These are phyloP conservation scores for Glebionis coronaria DNA, from an alignment of 129 eudicot species.

Conservation along the genomic window DNA sequence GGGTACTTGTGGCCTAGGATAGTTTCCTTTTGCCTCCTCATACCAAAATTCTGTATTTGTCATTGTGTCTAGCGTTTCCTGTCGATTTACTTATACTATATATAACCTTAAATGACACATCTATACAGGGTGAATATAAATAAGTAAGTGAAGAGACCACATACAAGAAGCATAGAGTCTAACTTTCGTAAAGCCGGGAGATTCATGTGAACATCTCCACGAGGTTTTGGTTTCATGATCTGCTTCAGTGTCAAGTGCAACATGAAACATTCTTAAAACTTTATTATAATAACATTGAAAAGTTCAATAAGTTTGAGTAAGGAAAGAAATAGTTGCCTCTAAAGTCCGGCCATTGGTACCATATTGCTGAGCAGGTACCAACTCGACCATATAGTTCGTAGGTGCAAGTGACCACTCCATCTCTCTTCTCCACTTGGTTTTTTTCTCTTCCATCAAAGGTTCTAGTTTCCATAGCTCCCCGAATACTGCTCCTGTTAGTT, in stretches of 20 bases:
- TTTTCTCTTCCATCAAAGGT: slow-evolving; percentile 69
- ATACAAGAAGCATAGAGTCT: slow-evolving; percentile 95
- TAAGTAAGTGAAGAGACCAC: slow-evolving; percentile 33
- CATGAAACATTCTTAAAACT: no score
- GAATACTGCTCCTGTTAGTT: slow-evolving; percentile 66
- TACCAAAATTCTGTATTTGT: slow-evolving; percentile 79
- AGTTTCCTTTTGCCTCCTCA: slow-evolving; percentile 67
- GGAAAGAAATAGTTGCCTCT: slow-evolving; percentile 51
- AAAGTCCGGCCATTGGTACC: slow-evolving; percentile 60
- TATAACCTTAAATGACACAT: not conserved
- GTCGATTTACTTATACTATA: not conserved
- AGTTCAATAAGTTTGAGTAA: not conserved
- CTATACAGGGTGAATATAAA: no score
- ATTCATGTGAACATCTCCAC: not conserved
- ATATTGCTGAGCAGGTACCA: slow-evolving; percentile 83
- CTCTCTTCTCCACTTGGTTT: slow-evolving; percentile 73
- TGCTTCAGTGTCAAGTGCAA: no score
- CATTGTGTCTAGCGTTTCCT: slow-evolving; percentile 82
- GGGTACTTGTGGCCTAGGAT: slow-evolving; percentile 77
- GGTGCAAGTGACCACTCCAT: slow-evolving; percentile 97
- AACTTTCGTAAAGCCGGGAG: slow-evolving; percentile 39
- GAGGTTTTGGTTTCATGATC: slow-evolving; percentile 4
- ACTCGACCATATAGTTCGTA: slow-evolving; percentile 83
- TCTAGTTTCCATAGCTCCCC: slow-evolving; percentile 99
- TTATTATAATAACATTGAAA: not conserved